These are phyloP conservation scores for Termitomyces sp. DNA, from an alignment of 768 basidiomycete genomes.

Conservation along the genomic window DNA sequence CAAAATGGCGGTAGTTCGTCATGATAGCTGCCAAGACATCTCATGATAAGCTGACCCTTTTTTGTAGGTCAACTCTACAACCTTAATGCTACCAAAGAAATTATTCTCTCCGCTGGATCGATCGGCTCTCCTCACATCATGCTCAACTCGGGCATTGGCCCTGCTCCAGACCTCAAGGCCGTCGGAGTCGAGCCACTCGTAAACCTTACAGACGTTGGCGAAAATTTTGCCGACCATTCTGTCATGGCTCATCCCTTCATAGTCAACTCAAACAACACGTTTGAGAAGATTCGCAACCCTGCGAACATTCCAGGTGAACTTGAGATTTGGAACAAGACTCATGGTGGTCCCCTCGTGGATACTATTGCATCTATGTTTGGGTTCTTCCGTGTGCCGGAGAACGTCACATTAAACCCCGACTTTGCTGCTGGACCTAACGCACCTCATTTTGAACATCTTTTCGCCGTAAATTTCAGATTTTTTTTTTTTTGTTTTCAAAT, in stretches of 20 bases:
- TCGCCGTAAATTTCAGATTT: not conserved
- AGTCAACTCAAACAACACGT: conserved; percentile 7
- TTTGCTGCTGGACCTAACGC: conserved; percentile 19
- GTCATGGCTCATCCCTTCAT: conserved; percentile 13
- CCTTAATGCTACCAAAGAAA: conserved; percentile 41
- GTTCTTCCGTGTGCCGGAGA: conserved; percentile 16
- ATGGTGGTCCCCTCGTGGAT: conserved; percentile 6
- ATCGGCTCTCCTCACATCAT: conserved; percentile 32
- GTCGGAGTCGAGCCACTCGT: conserved; percentile 19
- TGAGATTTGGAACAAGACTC: not conserved
- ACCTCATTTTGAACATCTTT: conserved; percentile 12
- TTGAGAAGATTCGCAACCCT: conserved; percentile 4
- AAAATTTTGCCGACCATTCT: conserved; percentile 31
- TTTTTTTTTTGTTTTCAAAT: no score
- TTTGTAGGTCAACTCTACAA: not conserved
- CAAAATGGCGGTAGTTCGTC: not conserved
- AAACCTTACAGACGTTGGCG: conserved; percentile 28
- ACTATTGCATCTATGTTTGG: conserved; percentile 15
- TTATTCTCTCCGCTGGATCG: conserved; percentile 39
- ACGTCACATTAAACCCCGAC: conserved; percentile 17
- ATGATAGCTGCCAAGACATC: not conserved
- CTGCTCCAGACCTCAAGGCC: conserved; percentile 8
- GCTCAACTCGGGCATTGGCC: conserved; percentile 32
- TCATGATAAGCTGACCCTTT: not conserved
- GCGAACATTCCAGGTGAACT: conserved; percentile 1